Base-by-base conservation (phyloP, 1,284 basidiomycete species). In the Trichosporon sp. region DNA sequence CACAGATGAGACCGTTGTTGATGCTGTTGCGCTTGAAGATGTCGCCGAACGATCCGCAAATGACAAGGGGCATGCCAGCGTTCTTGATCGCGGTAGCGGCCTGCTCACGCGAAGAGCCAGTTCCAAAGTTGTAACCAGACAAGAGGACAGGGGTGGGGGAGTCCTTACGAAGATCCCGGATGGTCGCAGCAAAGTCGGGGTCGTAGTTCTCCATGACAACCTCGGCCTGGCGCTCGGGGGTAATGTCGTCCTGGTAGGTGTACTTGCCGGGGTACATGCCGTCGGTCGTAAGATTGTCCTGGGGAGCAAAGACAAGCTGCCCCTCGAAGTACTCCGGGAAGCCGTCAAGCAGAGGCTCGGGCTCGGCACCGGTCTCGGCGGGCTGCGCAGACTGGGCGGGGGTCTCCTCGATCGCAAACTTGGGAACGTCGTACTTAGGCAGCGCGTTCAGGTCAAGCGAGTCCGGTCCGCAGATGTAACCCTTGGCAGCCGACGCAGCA, bases 251-350 rank as follows among this genome's bases (percentile, higher is more conserved):
- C 83, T 98, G 95, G 84, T 99, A 99, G 0, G 97, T 99, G 84
- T 99, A 99, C 83, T 98, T 99, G 38, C 96, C 97, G 0, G 96
- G 97, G 85, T 99, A 99, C 80, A 99, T 94, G 5, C 93, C 97
- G 79, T 99, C 96, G 0, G 96, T 99, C 81, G 96, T 99, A 69
- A 99, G 84, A 81, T 99, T 99, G 83, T 99, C 96, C 79, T 98
- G 95, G 0, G 97, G 96, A 0, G 90, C 89, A 78, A 98, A 99
- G 63, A 98, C 86, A 8, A 98, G 84, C 0, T 91, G 89, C 0
- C 97, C 97, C 1, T 87, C 83, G 83, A 99, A 98, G 35, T 85
- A 83, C 8, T 88, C 81, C 0, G 97, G 96, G 87, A 99, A 97
- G 1, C 89, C 90, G 2, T 88, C 85, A 27, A 93, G 85, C 29